Evolutionary conservation across 2,329 filamentous ascomycete genomes (phyloP).

Genomic region (Colletotrichum sp.): DNA sequence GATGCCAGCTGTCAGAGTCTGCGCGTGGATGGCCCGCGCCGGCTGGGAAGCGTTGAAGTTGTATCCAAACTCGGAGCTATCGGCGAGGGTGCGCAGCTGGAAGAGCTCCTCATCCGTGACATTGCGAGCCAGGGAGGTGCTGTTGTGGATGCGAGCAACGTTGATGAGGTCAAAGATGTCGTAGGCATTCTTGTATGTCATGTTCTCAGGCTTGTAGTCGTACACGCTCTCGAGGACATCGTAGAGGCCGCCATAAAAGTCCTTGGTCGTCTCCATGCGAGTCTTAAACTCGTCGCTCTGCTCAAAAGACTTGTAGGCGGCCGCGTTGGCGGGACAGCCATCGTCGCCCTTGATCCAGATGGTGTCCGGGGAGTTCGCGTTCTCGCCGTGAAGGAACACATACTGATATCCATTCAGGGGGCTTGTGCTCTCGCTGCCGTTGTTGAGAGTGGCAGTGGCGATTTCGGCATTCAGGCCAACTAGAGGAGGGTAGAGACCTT

Average conservation of each 20-base stretch:
- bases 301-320: constrained; percentile 29
- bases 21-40: constrained; percentile 32
- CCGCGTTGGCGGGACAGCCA: constrained; percentile 31
- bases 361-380: constrained; percentile 34
- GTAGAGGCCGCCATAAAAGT: constrained; percentile 35
- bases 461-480: constrained; percentile 28
- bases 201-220: constrained; percentile 31
- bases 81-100: constrained; percentile 35
- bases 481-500: constrained; percentile 38
- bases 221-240: constrained; percentile 33
- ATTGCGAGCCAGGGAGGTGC: constrained; percentile 31
- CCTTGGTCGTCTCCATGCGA: constrained; percentile 28
- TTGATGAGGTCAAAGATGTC: constrained; percentile 41
- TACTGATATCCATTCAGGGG: constrained; percentile 38
- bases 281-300: constrained; percentile 29
- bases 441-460: constrained; percentile 32
- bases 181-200: constrained; percentile 39
- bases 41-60: constrained; percentile 35
- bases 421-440: constrained; percentile 3
- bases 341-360: constrained; percentile 43
- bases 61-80: constrained; percentile 33
- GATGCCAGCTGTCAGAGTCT: constrained; percentile 33
- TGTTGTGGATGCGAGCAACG: constrained; percentile 36
- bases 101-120: constrained; percentile 35
- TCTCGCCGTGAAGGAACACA: constrained; percentile 33